phyloP scores from a whole-genome alignment of 371 early-diverging fungal genomes.

The Parasitella parasitica region DNA sequence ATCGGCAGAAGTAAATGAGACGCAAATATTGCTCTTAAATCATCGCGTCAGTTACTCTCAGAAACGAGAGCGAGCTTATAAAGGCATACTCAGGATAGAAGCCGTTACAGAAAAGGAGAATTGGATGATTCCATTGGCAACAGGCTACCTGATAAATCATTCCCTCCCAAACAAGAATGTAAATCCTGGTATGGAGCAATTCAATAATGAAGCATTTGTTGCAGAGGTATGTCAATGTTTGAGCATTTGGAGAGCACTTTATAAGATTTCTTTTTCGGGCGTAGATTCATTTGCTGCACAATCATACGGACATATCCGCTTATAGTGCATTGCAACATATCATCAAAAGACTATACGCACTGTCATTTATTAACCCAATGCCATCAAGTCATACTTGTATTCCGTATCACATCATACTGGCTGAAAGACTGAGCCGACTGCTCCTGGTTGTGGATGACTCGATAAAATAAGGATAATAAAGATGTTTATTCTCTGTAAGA shows the following conservation, averaged over 20 bases:
- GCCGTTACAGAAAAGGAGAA: conserved; percentile 17
- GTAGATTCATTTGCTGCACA: conserved; percentile 22
- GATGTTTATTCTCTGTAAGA: no score
- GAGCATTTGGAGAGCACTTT: no score
- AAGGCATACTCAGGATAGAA: conserved; percentile 15
- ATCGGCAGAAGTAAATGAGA: not conserved
- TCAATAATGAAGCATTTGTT: conserved; percentile 16
- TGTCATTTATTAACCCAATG: conserved; percentile 39
- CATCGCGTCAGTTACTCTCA: conserved; percentile 43
- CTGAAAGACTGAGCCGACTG: conserved; percentile 34
- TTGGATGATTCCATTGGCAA: conserved; percentile 45
- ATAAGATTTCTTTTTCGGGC: not conserved
- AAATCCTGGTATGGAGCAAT: conserved; percentile 33
- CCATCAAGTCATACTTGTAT: conserved; percentile 35
- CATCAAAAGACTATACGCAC: conserved; percentile 39
- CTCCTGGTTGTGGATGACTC: conserved; percentile 15
- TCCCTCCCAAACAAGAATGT: conserved; percentile 24
- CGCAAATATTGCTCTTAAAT: conserved; percentile 41
- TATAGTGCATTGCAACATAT: conserved; percentile 32
- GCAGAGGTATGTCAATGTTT: no score
- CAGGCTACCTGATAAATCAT: conserved; percentile 43
- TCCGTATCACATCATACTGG: conserved; percentile 38
- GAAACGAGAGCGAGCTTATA: conserved; percentile 23
- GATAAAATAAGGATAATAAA: not conserved
- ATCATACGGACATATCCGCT: conserved; percentile 15